Evolutionary conservation across 2,329 filamentous ascomycete genomes (phyloP), one percentile per base, ranked within the genome.

Genomic region (Coleophoma cylindrospora): DNA sequence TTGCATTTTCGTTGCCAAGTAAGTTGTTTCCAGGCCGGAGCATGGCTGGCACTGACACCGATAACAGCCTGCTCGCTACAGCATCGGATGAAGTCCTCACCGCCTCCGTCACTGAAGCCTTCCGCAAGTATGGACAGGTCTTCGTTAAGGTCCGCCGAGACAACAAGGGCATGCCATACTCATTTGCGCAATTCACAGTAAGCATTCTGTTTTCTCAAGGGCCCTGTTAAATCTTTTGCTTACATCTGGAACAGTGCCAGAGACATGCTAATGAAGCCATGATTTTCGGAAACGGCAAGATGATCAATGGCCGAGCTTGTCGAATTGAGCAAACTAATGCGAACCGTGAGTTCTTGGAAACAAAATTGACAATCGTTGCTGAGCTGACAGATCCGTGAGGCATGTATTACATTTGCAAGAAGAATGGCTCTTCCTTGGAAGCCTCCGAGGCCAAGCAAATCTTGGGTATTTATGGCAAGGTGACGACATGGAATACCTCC

Each of bases 1-100:
- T 37, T 85, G 82, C 59, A 72, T 85, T 34, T 86, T 86, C 57
- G 80, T 84, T 36, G 83, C 82, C 33, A 86, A 86, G 83, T 85
- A 72, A 70, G 78, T 71, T 12, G 3, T 17, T 5, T 10, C 27
- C 27, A 7, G 6, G 9, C 27, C 27, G 3, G 27, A 27, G 27
- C 27, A 27, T 27, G 9, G 9, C 27, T 7, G 27, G 27, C 27
- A 27, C 27, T 27, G 9, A 27, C 27, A 27, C 27, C 27, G 27
- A 27, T 27, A 27, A 27, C 27, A 27, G 27, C 27, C 27, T 27
- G 27, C 27, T 27, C 27, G 27, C 27, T 27, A 27, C 27, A 27
- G 27, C 27, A 27, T 27, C 72, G 10, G 80, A 84, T 54, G 60
- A 66, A 9, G 68, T 67, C n/a, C 70, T 86, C 13, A 71, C 80